These are phyloP conservation scores for Trichoderma gracile DNA, from an alignment of 2,329 filamentous ascomycete species.

Conservation along the genomic window DNA sequence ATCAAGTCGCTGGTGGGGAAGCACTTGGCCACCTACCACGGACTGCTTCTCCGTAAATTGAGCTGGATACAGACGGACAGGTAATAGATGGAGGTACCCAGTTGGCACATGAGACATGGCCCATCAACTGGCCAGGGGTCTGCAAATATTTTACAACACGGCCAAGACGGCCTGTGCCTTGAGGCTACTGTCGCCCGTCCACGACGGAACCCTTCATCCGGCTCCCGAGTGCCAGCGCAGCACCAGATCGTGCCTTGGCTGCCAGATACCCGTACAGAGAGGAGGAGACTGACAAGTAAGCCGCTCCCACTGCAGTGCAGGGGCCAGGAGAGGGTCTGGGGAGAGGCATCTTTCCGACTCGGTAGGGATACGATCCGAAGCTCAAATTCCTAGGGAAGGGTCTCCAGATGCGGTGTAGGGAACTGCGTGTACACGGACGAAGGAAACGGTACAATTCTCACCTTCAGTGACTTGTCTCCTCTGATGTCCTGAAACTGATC, in stretches of 20 bases:
- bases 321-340: background rate
- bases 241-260: background rate
- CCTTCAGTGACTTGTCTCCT: background rate
- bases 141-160: background rate
- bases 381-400: background rate
- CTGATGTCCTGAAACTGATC: background rate
- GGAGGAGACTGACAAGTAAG: background rate
- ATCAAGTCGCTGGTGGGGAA: background rate
- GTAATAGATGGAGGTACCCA: background rate
- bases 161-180: background rate
- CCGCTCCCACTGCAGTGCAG: slow-evolving; percentile 4
- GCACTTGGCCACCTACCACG: background rate
- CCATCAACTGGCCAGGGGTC: background rate
- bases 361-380: slow-evolving; percentile 19
- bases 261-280: background rate
- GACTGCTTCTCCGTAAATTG: background rate
- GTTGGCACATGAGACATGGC: background rate
- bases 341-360: slow-evolving; percentile 7
- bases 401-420: background rate
- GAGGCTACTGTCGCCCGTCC: background rate
- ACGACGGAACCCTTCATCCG: background rate
- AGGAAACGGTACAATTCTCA: too few species aligned
- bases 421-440: background rate
- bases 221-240: background rate
- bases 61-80: background rate